Base-by-base conservation (phyloP, 306 rosid species). In the Vigna reflexopilosa region DNA sequence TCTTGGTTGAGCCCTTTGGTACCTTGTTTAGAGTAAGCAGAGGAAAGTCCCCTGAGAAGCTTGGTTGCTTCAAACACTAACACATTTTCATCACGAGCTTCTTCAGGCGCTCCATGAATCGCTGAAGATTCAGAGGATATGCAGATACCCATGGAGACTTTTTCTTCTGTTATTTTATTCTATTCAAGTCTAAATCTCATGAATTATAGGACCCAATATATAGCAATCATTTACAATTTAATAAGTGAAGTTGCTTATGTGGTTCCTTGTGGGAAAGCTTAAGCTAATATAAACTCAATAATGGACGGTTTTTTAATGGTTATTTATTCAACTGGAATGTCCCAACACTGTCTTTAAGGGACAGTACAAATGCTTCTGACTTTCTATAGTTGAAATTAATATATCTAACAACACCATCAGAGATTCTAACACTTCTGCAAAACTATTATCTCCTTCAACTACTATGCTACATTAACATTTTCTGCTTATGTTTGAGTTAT, bases 1-100 rank as follows among this genome's bases (percentile, higher is more conserved):
- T 90, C 93, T 84, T 90, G 96, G 83, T 90, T 90, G 15, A 87
- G 55, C 9, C 93, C 91, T 87, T 88, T 90, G 84, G 78, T 66
- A 22, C 93, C 96, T 73, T 73, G 79, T 51, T 68, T 80, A 24
- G 96, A 77, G 77, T 69, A 76, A 44, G 84, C 82, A 59, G 91
- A 88, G 26, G 72, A 78, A 14, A 68, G 77, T 7, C 57, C 72
- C 7, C 17, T 66, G 24, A 6, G 54, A 73, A 38, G 24, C 3
- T 73, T 73, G 77, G 10, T 73, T 22, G 67, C 50, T 80, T 65
- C 64, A 14, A 57, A 76, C 84, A 81, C 10, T 32, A 72, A 44
- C 7, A 80, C 71, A 50, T 81, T 81, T 74, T 68, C 83, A 64
- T 73, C 62, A 30, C 40, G 61, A 66, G 73, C 72, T 55, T 77